Conservation (phyloP, 1,139 yeast species). For the Spencermartinsiella ligniputridi region DNA sequence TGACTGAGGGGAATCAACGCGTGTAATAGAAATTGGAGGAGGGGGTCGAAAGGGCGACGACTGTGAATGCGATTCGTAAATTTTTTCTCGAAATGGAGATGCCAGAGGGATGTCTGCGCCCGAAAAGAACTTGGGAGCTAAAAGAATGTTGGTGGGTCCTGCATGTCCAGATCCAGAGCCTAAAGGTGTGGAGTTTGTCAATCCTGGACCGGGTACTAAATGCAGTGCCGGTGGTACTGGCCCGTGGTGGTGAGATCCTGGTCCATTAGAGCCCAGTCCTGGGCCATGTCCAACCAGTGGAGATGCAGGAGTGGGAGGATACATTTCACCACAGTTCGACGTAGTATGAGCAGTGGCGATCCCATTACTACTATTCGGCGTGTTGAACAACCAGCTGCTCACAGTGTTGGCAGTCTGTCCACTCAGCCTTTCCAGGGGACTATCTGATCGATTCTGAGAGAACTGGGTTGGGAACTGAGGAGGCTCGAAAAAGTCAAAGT, state of each 20-base stretch:
- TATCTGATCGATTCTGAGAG: not conserved
- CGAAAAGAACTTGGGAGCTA: too few relatives aligned
- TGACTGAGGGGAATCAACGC: constrained; percentile 6
- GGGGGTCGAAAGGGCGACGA: constrained; percentile 7
- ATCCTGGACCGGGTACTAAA: not conserved
- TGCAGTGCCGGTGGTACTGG: too few relatives aligned
- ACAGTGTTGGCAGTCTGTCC: not conserved
- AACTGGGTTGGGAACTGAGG: not conserved
- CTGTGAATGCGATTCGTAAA: not conserved
- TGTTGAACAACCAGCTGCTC: constrained; percentile 10
- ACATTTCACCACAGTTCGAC: not conserved
- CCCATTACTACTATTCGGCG: constrained; percentile 1
- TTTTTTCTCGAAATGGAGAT: constrained; percentile 27
- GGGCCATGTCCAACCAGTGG: constrained; percentile 7
- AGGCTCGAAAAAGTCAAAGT: constrained; percentile 1
- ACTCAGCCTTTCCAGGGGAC: not conserved
- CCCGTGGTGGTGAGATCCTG: too few relatives aligned
- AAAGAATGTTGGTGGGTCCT: too few relatives aligned
- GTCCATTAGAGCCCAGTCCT: too few relatives aligned
- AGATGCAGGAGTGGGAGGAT: constrained; percentile 13
- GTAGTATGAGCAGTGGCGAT: not conserved
- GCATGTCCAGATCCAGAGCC: too few relatives aligned
- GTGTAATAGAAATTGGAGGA: constrained; percentile 11
- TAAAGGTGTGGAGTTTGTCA: not conserved
- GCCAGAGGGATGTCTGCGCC: constrained; percentile 20